Evolutionary conservation across 495 filamentous ascomycete species (phyloP), one percentile per base, ranked within the genome.

Genomic region (Clohesyomyces aquaticus): DNA sequence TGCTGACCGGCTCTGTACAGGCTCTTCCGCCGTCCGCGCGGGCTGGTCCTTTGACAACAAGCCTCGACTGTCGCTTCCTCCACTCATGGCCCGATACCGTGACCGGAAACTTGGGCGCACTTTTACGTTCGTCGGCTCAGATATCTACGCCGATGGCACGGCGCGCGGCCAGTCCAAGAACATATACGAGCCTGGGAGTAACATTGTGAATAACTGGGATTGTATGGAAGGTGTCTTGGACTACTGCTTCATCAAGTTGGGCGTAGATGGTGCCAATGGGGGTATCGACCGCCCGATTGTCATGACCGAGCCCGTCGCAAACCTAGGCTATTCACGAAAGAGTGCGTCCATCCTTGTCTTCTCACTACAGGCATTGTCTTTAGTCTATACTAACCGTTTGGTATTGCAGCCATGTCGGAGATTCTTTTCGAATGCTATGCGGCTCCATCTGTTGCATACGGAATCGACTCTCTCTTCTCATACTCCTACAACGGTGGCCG

Each of bases 131-230:
- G 86, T 93, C 42, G 94, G 94, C 48, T 85, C 87, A 58, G 93
- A 98, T 78, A 88, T 94, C 64, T 96, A 93, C 74, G 83, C 91
- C 46, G 94, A 98, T 76, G 93, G 93, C 22, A 96, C 92, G 0
- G 91, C 95, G 11, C 81, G 91, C 19, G 91, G 93, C 8, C 93
- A 98, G 72, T 85, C 95, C 32, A 87, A 91, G 65, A 89, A 91
- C 76, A 88, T 91, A 0, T 98, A 98, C 69, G 95, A 98, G 70
- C 85, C 89, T 3, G 91, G 90, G 21, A 90, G 84, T 45, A 93
- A 91, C 58, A 88, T 98, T 27, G 87, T 98, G 46, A 91, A 89
- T 71, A 98, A 97, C 74, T 98, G 95, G 90, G 94, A 98, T 73
- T 91, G 91, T 16, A 89, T 96, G 85, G 94, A 98, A 73, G 90